Base-by-base conservation (phyloP, 2,329 filamentous ascomycete species). In the Elsinoe perseae region DNA sequence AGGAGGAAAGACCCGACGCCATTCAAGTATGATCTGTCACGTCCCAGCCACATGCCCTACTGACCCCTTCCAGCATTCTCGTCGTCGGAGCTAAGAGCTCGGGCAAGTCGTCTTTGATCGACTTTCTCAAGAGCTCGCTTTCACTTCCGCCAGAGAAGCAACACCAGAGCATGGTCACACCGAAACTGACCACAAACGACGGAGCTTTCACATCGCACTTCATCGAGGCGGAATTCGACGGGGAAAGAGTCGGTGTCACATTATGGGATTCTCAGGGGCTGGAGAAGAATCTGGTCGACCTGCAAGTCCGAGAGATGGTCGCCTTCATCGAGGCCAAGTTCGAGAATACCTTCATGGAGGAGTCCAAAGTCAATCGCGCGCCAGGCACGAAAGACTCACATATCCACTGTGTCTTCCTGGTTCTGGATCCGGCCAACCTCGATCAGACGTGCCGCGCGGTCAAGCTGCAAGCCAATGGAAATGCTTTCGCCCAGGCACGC, bases 281-380 rank as follows among this genome's bases (percentile, higher is more conserved):
- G 56, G 92, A 98, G 73, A 95, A 92, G 79, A 93, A 89, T 65
- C 82, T 97, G 32, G 90, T 96, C 53, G 93, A 97, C 70, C 81
- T 97, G 62, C 93, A 98, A 72, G 77, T 98, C 62, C 84, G 91
- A 59, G 89, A 95, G 69, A 91, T 97, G 77, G 85, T 87, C 30
- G 80, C 86, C 7, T 98, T 98, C 74, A 77, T 98, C 58, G 93
- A 98, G 76, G 92, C 87, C 76, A 97, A 97, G 72, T 98, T 98
- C 64, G 92, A 98, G 70, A 93, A 98, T 67, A 97, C 93, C 0
- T 95, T 98, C 69, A 83, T 83, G 50, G 93, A 98, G 73, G 93
- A 98, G 76, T 95, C 95, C 80, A 97, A 96, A 76, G 91, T 98
- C 46, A 80, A 96, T 60, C 87, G 93, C 65, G 90, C 91, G 54